Evolutionary conservation across 129 eudicot genomes (phyloP), one percentile per base, ranked within the genome.

Genomic region (Escallonia rubra): DNA sequence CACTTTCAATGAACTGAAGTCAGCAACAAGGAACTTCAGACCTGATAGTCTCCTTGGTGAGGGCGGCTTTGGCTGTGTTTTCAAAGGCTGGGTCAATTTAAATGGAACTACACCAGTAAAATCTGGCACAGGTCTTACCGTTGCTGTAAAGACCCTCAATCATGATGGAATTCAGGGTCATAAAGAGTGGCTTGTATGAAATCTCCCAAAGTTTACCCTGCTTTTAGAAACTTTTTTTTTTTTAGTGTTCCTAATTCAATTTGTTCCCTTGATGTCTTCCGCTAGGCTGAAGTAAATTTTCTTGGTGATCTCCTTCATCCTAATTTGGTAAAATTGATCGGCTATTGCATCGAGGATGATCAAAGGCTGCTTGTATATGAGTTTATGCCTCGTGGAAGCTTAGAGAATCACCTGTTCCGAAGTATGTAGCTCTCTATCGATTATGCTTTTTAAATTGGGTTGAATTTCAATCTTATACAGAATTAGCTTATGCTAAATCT

Each of bases 121-220:
- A 76, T 81, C 95, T 3, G 95, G 98, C 71, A 79, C 98, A 0
- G 99, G 96, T 38, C 86, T 89, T 46, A 79, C 96, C 3, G 99
- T 93, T 70, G 99, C 99, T 7, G 99, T 93, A 10, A 93, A 93
- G 76, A 93, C 95, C 60, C 83, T 89, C 53, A 93, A 93, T 77
- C 96, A 87, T 46, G 96, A 89, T 63, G 99, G 99, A 53, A 92
- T 89, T 47, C 99, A 93, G 83, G 99, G 99, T 73, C 98, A 93
- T 76, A 93, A 78, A 78, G 98, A 93, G 74, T 93, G 98, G 98
- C 89, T 93, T 51, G 99, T 89, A 80, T 3, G 90, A 57, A 5
- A 40, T 8, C 40, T 41, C 53, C 34, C 47, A 23, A 23, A 23
- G 34, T 23, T 23, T 23, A 23, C 34, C 34, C 34, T 23, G 34